These are phyloP conservation scores for Sporopachydermia quercuum DNA, from an alignment of 805 yeast genomes.

Conservation along the genomic window DNA sequence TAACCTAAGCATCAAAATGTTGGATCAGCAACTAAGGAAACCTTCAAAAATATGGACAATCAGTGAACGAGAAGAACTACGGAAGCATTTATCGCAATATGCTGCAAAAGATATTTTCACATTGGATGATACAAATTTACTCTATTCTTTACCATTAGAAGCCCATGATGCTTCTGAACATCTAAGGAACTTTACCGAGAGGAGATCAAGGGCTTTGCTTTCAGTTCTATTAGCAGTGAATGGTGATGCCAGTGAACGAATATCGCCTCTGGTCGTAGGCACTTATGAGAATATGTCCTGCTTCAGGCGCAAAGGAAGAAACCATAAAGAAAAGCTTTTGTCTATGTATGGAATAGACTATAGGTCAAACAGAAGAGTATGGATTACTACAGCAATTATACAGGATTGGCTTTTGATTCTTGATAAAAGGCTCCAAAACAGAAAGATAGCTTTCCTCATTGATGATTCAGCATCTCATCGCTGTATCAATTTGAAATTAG, in stretches of 20 bases:
- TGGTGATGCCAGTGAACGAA: background rate
- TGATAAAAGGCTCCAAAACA: background rate
- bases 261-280: background rate
- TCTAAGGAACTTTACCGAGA: background rate
- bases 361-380: background rate
- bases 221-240: background rate
- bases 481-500: conserved; percentile 30
- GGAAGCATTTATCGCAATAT: conserved; percentile 20
- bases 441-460: background rate
- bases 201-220: too few species aligned
- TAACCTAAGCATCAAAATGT: conserved; percentile 22
- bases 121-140: conserved; percentile 28
- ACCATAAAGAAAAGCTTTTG: background rate
- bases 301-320: background rate
- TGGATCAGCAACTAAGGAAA: conserved; percentile 13
- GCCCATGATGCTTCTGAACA: background rate
- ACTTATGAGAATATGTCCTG: background rate
- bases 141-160: conserved; percentile 27
- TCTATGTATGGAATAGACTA: background rate
- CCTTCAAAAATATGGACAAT: conserved; percentile 24
- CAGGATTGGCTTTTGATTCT: background rate
- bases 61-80: conserved; percentile 27
- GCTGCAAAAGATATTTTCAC: conserved; percentile 26
- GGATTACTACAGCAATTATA: background rate
- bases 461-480: background rate